Evolutionary conservation across 805 yeast species (phyloP), one percentile per base, ranked within the genome.

Genomic region (Suhomyces faveliae): DNA sequence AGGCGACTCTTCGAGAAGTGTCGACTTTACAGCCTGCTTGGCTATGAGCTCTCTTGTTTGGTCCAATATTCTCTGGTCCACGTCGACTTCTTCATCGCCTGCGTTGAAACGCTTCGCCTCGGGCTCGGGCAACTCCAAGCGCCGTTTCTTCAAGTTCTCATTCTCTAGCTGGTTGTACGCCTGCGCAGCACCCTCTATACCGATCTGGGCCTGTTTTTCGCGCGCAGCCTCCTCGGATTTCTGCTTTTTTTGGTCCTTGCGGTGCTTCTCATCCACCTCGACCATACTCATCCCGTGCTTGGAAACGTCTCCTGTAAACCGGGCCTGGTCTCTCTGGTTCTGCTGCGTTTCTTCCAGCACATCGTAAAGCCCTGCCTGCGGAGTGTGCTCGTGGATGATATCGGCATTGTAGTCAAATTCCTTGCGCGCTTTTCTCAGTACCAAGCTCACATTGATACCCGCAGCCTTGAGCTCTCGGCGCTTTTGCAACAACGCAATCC

Each of bases 361-460:
- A 57, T 87, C 91, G 61, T 84, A 87, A 17, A 80, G 65, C 0
- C 96, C 97, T 0, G 68, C 71, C 3, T 74, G 77, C 0, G 96
- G 92, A 12, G 65, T 66, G 50, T 81, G 83, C 57, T 90, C 94
- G 57, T 87, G 85, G 0, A 92, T 89, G 8, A 91, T 81, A 56
- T 87, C 96, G 1, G 82, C 85, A 61, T 85, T 88, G 63, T 88
- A 89, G 62, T 91, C 97, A 61, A 87, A 80, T 50, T 83, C 85
- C 27, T 79, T 79, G 20, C 78, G 71, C 42, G 71, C 75, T 54
- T 77, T 77, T 60, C 79, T 80, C 15, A 75, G 74, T 51, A 73
- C 77, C 42, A 84, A 63, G 17, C 79, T 73, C 2, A 74, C 68
- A 27, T 74, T 79, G 9, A 84, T 74, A 2, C 96, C 96, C 0